Evolutionary conservation across 257 asterid genomes (phyloP).

Genomic region (Primulina tabacum): DNA sequence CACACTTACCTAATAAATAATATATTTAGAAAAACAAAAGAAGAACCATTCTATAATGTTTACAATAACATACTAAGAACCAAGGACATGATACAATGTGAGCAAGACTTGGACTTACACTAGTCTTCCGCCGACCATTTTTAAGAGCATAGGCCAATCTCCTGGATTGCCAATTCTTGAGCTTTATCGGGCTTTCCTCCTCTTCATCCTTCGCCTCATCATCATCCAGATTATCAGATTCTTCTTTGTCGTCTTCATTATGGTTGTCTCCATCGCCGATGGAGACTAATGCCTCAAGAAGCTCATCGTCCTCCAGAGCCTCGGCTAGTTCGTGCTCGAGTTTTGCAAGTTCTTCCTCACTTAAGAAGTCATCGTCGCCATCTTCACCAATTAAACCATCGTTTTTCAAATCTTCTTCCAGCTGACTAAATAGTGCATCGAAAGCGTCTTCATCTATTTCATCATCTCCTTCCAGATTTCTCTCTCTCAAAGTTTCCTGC

Average conservation of each 20-base stretch:
- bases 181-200: constrained; percentile 50
- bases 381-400: constrained; percentile 49
- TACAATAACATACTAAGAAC: neutral
- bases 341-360: constrained; percentile 72
- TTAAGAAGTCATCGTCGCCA: constrained; percentile 57
- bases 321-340: constrained; percentile 82
- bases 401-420: constrained; percentile 85
- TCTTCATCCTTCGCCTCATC: constrained; percentile 35
- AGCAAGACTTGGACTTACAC: constrained; percentile 46
- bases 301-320: constrained; percentile 79
- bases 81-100: neutral
- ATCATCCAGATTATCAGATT: constrained; percentile 32
- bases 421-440: constrained; percentile 81
- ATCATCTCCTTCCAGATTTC: constrained; percentile 42
- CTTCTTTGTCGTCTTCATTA: constrained; percentile 37
- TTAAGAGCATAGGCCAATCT: constrained; percentile 83
- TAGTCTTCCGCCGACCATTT: constrained; percentile 85
- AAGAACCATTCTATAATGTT: neutral
- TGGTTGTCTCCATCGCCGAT: constrained; percentile 29
- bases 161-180: constrained; percentile 80
- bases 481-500: constrained; percentile 37
- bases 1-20: too few relatives aligned
- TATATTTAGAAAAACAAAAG: neutral
- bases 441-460: constrained; percentile 83
- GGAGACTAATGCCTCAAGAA: constrained; percentile 50